Percentiles rank a stretch among this genome's conserved stretches.
phyloP scores from a whole-genome alignment of 2,329 filamentous ascomycete species.

The Alternaria ethzedia region DNA sequence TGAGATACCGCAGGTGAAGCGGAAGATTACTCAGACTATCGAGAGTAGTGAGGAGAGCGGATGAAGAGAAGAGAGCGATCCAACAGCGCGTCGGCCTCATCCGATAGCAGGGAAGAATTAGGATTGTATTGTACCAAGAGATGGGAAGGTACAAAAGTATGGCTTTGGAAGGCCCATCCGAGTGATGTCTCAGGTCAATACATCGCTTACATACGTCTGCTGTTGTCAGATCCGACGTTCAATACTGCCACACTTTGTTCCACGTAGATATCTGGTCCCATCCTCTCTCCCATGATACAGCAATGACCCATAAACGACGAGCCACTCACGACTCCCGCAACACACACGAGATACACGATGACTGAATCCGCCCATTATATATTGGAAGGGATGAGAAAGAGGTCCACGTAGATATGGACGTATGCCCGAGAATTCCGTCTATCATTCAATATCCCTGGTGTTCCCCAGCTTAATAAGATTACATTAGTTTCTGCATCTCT shows the following conservation, averaged over 20 bases:
- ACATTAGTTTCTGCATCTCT: background rate
- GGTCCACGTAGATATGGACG: background rate
- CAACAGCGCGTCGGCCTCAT: background rate
- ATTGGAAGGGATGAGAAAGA: no score
- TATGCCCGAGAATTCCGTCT: background rate
- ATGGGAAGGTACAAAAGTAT: background rate
- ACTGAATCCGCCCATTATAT: no score
- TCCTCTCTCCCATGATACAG: no score
- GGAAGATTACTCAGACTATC: background rate
- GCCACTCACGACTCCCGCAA: no score
- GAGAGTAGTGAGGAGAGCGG: background rate
- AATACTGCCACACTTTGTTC: background rate
- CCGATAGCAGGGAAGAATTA: background rate
- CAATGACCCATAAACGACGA: no score
- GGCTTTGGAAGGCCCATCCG: background rate
- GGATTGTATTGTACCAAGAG: background rate
- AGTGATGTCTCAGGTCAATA: background rate
- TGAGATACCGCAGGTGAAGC: constrained; percentile 9
- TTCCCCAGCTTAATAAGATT: background rate
- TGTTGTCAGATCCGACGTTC: no score
- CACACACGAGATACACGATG: no score
- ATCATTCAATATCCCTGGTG: no score
- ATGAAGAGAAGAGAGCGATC: background rate
- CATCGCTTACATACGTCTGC: background rate
- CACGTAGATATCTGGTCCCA: no score